phyloP scores from a whole-genome alignment of 352 stramenopile genomes.

The Aphanomyces invadans region DNA sequence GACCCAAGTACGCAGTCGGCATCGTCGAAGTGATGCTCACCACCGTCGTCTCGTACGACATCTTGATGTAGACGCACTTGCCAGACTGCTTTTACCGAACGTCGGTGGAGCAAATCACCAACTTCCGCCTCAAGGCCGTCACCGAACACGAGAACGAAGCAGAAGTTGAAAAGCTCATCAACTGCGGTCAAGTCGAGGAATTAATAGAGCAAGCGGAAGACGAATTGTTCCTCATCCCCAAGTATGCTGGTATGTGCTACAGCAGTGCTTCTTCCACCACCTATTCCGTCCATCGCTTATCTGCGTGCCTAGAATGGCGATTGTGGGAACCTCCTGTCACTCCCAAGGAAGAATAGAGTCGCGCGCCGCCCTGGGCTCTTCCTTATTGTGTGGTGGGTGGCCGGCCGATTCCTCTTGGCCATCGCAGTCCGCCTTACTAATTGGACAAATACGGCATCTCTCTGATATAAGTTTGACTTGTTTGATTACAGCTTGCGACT shows the following conservation, averaged over 20 bases:
- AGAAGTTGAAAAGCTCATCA: constrained; percentile 77
- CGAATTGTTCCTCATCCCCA: constrained; percentile 75
- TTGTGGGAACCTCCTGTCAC: constrained; percentile 73
- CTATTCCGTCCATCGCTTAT: too few species aligned
- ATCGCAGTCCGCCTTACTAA: too few species aligned
- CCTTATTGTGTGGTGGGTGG: too few species aligned
- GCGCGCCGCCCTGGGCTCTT: too few species aligned
- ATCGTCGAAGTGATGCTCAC: too few species aligned
- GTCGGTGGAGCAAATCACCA: constrained; percentile 79
- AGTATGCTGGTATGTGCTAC: constrained; percentile 61
- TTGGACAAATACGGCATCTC: not conserved
- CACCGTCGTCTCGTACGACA: too few species aligned
- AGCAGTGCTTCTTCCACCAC: too few species aligned
- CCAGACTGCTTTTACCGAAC: constrained; percentile 45
- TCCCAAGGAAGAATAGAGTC: constrained; percentile 31
- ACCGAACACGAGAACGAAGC: constrained; percentile 58
- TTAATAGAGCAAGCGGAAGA: constrained; percentile 83
- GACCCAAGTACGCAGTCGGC: constrained; percentile 58
- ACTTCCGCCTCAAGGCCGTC: constrained; percentile 71
- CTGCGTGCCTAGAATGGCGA: constrained; percentile 12
- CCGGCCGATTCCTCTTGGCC: too few species aligned
- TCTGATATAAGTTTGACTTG: not conserved
- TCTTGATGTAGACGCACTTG: constrained; percentile 10
- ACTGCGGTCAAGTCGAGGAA: constrained; percentile 82
- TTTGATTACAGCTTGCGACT: constrained; percentile 77